Evolutionary conservation across 768 basidiomycete species (phyloP), one percentile per base, ranked within the genome.

Genomic region (Auricularia cornea): DNA sequence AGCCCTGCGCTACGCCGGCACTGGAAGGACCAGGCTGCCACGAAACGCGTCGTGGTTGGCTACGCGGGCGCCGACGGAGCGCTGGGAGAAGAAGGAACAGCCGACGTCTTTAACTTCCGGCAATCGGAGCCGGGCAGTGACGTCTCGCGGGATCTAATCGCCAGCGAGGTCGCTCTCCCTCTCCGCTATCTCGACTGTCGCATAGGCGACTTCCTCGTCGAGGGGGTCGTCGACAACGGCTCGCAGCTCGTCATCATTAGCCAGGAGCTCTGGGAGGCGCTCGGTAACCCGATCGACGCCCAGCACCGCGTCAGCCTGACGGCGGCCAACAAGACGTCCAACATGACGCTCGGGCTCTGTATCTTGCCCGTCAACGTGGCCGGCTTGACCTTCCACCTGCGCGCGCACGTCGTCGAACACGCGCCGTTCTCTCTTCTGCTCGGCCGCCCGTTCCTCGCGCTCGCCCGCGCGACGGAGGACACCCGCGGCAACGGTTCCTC

Each of bases 391-490:
- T 12, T 67, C 23, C 26, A 28, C 16, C 26, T 65, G 23, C 66
- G 66, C n/a, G 59, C 59, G 2, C 65, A 62, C 38, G 65, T 67
- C 28, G 59, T 67, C n/a, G 31, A 67, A 11, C 40, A 63, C 3
- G 60, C 65, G 16, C 66, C 66, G 6, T 65, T 63, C n/a, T 23
- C 23, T 3, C 60, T 67, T 0, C 31, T 67, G 2, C 33, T 67
- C 1, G 66, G 66, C 11, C 35, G 60, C 10, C 66, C 66, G 0
- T 65, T 67, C 62, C 57, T 59, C 29, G 59, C 62, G 6, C 11
- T 63, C 0, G 30, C 61, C 1, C 52, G 20, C 2, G 28, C 29
- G 18, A 29, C 31, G n/a, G 35, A 63, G n/a, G 35, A 35, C 35
- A 35, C 35, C 2, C 35, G 35, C 35, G 35, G 3, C 3, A 14